Conservation (phyloP, 495 filamentous ascomycete species). For the Mytilinidion resinicola region DNA sequence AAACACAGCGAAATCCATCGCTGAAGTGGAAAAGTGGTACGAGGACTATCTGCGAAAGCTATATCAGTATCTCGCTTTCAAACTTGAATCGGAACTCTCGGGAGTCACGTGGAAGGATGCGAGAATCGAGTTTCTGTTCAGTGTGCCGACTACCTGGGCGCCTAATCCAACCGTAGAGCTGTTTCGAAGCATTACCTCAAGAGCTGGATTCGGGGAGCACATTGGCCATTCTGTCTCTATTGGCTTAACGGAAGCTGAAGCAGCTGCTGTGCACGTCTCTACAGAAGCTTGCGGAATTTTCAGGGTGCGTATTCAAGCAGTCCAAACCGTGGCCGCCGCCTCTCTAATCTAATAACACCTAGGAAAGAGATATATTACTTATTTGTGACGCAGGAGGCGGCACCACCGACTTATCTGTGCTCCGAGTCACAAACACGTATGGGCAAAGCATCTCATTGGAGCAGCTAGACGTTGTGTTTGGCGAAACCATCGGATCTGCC, state of each 20-base stretch:
- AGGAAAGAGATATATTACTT: slow-evolving; percentile 44
- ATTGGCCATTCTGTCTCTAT: slow-evolving; percentile 46
- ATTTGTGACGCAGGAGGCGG: slow-evolving; percentile 54
- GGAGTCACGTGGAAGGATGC: slow-evolving; percentile 41
- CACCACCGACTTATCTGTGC: slow-evolving; percentile 39
- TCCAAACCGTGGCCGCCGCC: neutral
- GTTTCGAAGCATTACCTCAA: slow-evolving; percentile 45
- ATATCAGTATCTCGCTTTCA: slow-evolving; percentile 48
- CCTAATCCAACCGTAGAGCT: slow-evolving; percentile 51
- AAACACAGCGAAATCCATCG: slow-evolving; percentile 23
- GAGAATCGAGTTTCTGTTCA: slow-evolving; percentile 58
- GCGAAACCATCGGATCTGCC: slow-evolving; percentile 30
- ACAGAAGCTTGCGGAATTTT: slow-evolving; percentile 36
- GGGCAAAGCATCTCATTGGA: slow-evolving; percentile 32
- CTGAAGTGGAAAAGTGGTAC: slow-evolving; percentile 50
- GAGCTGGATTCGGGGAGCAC: slow-evolving; percentile 47
- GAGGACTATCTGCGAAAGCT: slow-evolving; percentile 50
- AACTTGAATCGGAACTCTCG: slow-evolving; percentile 40
- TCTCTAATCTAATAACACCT: neutral
- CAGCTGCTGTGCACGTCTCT: slow-evolving; percentile 54
- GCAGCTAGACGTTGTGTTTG: slow-evolving; percentile 41
- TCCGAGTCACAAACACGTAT: slow-evolving; percentile 25
- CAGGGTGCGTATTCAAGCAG: neutral
- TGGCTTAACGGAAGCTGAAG: slow-evolving; percentile 64
- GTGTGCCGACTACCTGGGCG: slow-evolving; percentile 63